These are phyloP conservation scores for Termitomyces sp. DNA, from an alignment of 768 basidiomycete genomes.

Conservation along the genomic window DNA sequence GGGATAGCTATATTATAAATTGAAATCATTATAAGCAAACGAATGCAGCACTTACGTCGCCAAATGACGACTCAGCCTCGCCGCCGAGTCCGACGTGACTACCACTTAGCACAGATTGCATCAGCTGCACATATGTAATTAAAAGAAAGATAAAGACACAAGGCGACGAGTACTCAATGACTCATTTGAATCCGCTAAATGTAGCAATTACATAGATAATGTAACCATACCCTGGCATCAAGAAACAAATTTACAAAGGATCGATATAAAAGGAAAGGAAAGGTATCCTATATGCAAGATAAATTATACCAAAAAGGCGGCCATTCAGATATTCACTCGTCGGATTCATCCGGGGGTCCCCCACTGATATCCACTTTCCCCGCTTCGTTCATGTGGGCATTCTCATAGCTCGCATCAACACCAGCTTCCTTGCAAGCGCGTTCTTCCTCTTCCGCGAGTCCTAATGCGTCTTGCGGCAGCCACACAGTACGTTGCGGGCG, in stretches of 20 bases:
- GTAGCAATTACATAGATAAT: not conserved
- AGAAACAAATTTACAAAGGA: not conserved
- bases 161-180: too few relatives aligned
- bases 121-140: too few relatives aligned
- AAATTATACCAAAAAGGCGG: too few relatives aligned
- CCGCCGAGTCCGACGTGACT: too few relatives aligned
- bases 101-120: too few relatives aligned
- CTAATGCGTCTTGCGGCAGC: constrained; percentile 74
- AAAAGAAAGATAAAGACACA: too few relatives aligned
- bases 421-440: constrained; percentile 44
- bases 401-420: constrained; percentile 40
- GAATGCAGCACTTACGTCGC: too few relatives aligned
- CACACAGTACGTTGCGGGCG: constrained; percentile 76
- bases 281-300: not conserved
- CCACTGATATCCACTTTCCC: constrained; percentile 52
- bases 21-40: too few relatives aligned
- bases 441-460: constrained; percentile 59
- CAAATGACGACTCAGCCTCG: too few relatives aligned
- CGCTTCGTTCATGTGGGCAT: constrained; percentile 54
- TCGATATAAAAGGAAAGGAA: not conserved
- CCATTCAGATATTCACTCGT: constrained; percentile 5
- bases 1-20: too few relatives aligned
- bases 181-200: not conserved
- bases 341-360: constrained; percentile 23
- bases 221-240: not conserved